These are phyloP conservation scores for Eragrostis curvula DNA, from an alignment of 176 grass and related monocot species.

Conservation along the genomic window DNA sequence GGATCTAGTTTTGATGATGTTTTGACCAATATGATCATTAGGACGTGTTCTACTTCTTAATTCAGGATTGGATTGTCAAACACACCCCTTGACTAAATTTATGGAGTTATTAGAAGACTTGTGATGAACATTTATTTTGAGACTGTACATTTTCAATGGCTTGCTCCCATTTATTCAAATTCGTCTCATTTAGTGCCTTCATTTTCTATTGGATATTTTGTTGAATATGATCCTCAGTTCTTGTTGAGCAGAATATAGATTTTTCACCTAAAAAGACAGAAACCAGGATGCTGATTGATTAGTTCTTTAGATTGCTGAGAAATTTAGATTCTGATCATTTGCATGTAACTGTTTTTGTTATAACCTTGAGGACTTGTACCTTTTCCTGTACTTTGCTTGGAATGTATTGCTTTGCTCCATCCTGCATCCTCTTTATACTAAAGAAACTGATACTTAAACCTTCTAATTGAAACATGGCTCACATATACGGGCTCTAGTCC, in stretches of 20 bases:
- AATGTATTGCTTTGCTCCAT: neutral
- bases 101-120: neutral
- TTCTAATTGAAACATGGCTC: neutral
- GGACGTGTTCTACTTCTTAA: neutral
- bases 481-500: too few species aligned
- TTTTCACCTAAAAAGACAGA: neutral
- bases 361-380: neutral
- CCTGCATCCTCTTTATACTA: slow-evolving; percentile 17
- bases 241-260: neutral
- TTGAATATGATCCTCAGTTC: neutral
- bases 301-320: neutral
- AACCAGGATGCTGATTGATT: neutral
- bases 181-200: neutral
- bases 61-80: slow-evolving; percentile 3
- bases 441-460: neutral
- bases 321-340: neutral
- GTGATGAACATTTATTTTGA: neutral
- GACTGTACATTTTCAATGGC: neutral
- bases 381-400: neutral
- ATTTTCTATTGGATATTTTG: neutral
- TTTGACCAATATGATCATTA: slow-evolving; percentile 7
- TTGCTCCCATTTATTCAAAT: neutral
- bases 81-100: neutral
- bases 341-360: neutral
- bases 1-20: neutral